Conservation (phyloP, 192 early-diverging fungal genomes). For the Irineochytrium annulatum region DNA sequence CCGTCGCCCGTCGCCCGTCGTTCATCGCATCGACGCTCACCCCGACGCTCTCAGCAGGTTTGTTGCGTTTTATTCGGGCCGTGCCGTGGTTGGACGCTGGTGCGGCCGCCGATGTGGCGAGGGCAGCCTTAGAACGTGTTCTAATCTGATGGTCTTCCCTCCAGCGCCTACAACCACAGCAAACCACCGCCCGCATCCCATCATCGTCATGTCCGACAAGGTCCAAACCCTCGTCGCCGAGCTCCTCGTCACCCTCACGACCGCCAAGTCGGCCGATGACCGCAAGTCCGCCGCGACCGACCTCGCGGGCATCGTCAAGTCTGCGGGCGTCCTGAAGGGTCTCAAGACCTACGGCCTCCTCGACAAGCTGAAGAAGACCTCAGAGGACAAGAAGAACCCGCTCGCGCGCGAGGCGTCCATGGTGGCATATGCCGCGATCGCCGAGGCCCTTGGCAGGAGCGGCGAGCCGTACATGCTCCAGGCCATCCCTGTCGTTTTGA, state of each 20-base stretch:
- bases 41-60: too few species aligned
- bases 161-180: too few species aligned
- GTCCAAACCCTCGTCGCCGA: slow-evolving; percentile 12
- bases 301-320: slow-evolving; percentile 58
- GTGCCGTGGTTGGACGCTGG: too few species aligned
- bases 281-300: slow-evolving; percentile 52
- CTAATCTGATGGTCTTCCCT: too few species aligned
- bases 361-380: slow-evolving; percentile 52
- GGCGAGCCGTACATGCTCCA: slow-evolving; percentile 66
- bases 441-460: slow-evolving; percentile 50
- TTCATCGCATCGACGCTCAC: too few species aligned
- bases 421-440: slow-evolving; percentile 55
- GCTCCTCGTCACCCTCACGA: slow-evolving; percentile 27
- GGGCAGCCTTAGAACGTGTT: too few species aligned
- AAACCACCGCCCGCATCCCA: too few species aligned
- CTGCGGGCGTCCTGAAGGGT: slow-evolving; percentile 45
- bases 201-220: too few species aligned
- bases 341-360: slow-evolving; percentile 58
- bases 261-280: slow-evolving; percentile 41
- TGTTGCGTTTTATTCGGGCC: too few species aligned
- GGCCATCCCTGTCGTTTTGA: slow-evolving; percentile 60
- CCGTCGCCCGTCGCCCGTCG: too few species aligned
- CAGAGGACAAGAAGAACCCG: slow-evolving; percentile 67
- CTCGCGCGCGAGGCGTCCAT: slow-evolving; percentile 61
- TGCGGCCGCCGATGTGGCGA: too few species aligned